These are phyloP conservation scores for Jacaranda mimosifolia DNA, from an alignment of 257 asterid genomes.

Conservation along the genomic window DNA sequence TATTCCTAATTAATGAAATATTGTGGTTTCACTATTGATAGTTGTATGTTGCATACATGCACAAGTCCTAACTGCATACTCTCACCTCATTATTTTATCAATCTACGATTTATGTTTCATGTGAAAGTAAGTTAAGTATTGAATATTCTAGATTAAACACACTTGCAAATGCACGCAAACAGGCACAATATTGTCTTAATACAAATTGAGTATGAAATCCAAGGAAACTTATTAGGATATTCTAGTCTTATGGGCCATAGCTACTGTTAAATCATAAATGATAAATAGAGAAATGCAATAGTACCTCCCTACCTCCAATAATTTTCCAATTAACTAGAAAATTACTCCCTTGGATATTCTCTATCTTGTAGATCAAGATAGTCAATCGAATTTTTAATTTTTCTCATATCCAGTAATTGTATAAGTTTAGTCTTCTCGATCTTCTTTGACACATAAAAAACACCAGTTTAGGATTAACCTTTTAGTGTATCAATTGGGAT, in stretches of 20 bases:
- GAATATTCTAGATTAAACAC: constrained; percentile 13
- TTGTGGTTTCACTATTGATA: not conserved
- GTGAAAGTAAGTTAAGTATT: constrained; percentile 2
- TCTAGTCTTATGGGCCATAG: too few relatives aligned
- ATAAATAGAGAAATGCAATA: too few relatives aligned
- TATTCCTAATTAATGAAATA: not conserved
- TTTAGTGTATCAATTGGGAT: not conserved
- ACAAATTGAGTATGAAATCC: too few relatives aligned
- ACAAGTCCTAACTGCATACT: not conserved
- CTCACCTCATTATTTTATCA: constrained; percentile 13
- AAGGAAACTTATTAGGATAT: too few relatives aligned
- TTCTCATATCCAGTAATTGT: not conserved
- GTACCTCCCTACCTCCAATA: too few relatives aligned
- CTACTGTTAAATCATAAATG: too few relatives aligned
- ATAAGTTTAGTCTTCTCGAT: not conserved
- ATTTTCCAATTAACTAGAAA: not conserved
- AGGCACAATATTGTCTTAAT: not conserved
- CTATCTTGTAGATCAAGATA: not conserved
- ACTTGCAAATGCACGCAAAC: not conserved
- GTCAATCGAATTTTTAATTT: not conserved
- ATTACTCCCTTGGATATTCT: not conserved
- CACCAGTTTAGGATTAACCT: too few relatives aligned
- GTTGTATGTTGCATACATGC: not conserved
- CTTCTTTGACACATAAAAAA: too few relatives aligned
- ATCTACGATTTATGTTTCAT: not conserved